Conservation (phyloP, 2,329 filamentous ascomycete species). For the Pseudocercospora macadamiae region DNA sequence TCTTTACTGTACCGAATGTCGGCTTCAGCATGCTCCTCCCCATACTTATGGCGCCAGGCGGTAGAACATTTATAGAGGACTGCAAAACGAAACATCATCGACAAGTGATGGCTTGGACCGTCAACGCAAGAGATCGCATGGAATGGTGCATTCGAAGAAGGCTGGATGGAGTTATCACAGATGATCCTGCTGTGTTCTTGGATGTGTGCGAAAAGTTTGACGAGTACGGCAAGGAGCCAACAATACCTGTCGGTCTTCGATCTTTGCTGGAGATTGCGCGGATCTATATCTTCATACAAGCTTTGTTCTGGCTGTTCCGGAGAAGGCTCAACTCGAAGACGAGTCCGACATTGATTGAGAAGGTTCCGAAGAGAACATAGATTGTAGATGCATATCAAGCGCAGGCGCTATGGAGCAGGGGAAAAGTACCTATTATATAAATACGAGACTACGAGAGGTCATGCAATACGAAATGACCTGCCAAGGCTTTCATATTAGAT, state of each 20-base stretch:
- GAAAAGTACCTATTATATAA: not conserved
- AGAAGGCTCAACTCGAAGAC: conserved; percentile 14
- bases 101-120: conserved; percentile 79
- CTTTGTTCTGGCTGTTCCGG: conserved; percentile 27
- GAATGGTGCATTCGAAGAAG: conserved; percentile 70
- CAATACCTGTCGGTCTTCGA: conserved; percentile 19
- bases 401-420: not conserved
- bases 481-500: too few relatives aligned
- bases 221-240: conserved; percentile 30
- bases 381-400: not conserved
- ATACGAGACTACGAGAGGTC: not conserved
- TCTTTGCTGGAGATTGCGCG: conserved; percentile 21
- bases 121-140: conserved; percentile 80
- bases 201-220: conserved; percentile 59
- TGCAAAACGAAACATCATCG: conserved; percentile 49
- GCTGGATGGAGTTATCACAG: conserved; percentile 83
- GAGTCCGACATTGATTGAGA: conserved; percentile 19
- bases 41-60: conserved; percentile 69
- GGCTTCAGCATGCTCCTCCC: conserved; percentile 78
- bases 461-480: too few relatives aligned
- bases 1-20: conserved; percentile 68
- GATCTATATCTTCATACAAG: conserved; percentile 23
- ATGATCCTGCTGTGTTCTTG: conserved; percentile 72
- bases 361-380: conserved; percentile 14
- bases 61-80: conserved; percentile 64